Percentiles rank a stretch among this genome's conserved stretches.
phyloP scores from a whole-genome alignment of 495 filamentous ascomycete species.

The Neurospora sp. region DNA sequence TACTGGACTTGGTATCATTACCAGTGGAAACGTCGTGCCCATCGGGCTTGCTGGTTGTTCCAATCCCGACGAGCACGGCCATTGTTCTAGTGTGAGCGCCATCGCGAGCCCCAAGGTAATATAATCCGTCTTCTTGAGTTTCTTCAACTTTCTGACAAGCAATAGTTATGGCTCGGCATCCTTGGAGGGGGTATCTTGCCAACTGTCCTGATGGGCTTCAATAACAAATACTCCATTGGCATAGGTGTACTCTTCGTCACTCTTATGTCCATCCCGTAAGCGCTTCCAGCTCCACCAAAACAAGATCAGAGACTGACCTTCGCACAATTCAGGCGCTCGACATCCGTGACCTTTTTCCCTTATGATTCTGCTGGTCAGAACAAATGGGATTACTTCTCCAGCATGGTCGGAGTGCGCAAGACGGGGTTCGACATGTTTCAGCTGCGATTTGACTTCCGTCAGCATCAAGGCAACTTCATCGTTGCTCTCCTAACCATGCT shows the following conservation, averaged over 20 bases:
- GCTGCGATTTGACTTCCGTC: neutral
- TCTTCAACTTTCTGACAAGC: conserved; percentile 7
- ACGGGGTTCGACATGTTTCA: neutral
- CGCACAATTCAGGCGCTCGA: conserved; percentile 40
- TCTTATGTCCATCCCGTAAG: conserved; percentile 67
- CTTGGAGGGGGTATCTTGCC: conserved; percentile 69
- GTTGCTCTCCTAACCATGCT: conserved; percentile 75
- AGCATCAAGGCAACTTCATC: conserved; percentile 42
- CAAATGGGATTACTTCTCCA: conserved; percentile 65
- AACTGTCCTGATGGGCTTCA: conserved; percentile 67
- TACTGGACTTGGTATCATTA: conserved; percentile 67
- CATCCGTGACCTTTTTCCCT: conserved; percentile 69
- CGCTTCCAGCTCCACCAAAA: neutral
- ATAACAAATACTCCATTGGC: conserved; percentile 69
- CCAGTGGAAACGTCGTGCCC: conserved; percentile 48
- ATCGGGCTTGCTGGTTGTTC: conserved; percentile 60
- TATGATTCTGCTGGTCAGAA: conserved; percentile 51
- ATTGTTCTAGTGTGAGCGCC: conserved; percentile 33
- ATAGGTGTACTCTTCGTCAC: conserved; percentile 75
- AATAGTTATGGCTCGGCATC: conserved; percentile 66
- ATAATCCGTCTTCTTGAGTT: neutral
- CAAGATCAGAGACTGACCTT: neutral
- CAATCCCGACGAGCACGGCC: conserved; percentile 25
- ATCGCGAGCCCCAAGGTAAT: conserved; percentile 58
- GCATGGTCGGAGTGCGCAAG: neutral